Conservation (phyloP, 306 rosid species). For the Ceratonia siliqua region DNA sequence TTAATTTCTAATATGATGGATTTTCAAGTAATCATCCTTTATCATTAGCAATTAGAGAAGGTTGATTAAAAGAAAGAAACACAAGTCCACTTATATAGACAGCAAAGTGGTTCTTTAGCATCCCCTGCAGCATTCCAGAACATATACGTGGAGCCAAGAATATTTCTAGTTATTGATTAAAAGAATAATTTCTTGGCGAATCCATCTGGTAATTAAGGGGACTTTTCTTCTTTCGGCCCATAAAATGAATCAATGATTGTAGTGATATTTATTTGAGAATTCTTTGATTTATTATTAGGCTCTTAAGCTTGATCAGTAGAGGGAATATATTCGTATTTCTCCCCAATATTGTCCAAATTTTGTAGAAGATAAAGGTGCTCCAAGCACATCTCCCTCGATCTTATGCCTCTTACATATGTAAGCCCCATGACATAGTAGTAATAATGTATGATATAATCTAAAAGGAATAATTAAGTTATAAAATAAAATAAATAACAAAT, state of each 20-base stretch:
- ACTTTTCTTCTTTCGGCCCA: neutral
- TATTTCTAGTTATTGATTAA: neutral
- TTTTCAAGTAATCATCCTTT: too few species aligned
- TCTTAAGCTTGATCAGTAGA: neutral
- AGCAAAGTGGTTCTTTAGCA: neutral
- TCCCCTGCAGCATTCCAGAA: neutral
- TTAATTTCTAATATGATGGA: too few species aligned
- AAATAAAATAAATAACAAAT: too few species aligned
- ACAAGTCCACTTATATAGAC: neutral
- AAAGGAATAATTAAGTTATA: too few species aligned
- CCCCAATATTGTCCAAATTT: neutral
- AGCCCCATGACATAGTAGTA: too few species aligned
- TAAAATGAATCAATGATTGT: neutral
- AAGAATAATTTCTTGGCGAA: neutral
- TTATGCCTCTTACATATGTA: too few species aligned
- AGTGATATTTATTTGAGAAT: neutral
- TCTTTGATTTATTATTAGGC: neutral
- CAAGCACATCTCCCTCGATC: too few species aligned
- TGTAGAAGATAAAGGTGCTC: too few species aligned
- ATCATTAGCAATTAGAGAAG: too few species aligned
- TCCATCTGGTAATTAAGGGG: neutral
- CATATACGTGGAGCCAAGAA: neutral
- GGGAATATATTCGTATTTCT: constrained; percentile 14
- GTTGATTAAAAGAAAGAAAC: neutral
- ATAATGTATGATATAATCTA: too few species aligned